phyloP scores from a whole-genome alignment of 2,329 filamentous ascomycete species.

The Nannizziopsis barbatae region DNA sequence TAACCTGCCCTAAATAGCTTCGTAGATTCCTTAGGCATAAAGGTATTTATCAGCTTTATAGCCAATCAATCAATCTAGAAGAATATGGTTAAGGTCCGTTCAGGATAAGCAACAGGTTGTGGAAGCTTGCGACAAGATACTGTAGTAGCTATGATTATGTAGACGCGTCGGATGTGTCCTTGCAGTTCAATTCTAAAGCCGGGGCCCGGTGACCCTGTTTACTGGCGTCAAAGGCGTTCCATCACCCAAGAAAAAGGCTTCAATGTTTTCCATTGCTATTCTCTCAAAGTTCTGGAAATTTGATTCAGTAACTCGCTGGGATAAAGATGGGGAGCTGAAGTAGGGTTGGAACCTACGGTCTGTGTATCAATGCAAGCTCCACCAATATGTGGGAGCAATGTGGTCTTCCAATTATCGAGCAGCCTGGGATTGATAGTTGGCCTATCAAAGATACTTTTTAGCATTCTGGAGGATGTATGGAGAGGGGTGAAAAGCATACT shows the following conservation, averaged over 20 bases:
- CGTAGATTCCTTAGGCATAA: too few relatives aligned
- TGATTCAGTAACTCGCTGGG: background rate
- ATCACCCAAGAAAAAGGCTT: slow-evolving; percentile 16
- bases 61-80: too few relatives aligned
- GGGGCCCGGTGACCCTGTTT: slow-evolving; percentile 12
- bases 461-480: background rate
- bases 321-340: background rate
- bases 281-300: slow-evolving; percentile 15
- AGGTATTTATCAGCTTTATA: too few relatives aligned
- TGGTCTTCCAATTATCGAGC: slow-evolving; percentile 16
- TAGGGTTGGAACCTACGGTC: slow-evolving; percentile 5
- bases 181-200: background rate
- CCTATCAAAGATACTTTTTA: background rate
- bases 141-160: too few relatives aligned
- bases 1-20: too few relatives aligned
- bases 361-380: slow-evolving; percentile 14
- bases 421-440: slow-evolving; percentile 14
- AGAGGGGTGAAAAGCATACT: slow-evolving; percentile 26
- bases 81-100: too few relatives aligned
- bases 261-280: slow-evolving; percentile 16
- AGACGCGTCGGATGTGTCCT: too few relatives aligned
- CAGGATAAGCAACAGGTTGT: too few relatives aligned
- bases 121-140: too few relatives aligned
- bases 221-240: slow-evolving; percentile 17
- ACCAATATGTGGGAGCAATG: slow-evolving; percentile 16